Conservation (phyloP, 1,284 basidiomycete genomes). For the Cutaneotrichosporon mucoides region DNA sequence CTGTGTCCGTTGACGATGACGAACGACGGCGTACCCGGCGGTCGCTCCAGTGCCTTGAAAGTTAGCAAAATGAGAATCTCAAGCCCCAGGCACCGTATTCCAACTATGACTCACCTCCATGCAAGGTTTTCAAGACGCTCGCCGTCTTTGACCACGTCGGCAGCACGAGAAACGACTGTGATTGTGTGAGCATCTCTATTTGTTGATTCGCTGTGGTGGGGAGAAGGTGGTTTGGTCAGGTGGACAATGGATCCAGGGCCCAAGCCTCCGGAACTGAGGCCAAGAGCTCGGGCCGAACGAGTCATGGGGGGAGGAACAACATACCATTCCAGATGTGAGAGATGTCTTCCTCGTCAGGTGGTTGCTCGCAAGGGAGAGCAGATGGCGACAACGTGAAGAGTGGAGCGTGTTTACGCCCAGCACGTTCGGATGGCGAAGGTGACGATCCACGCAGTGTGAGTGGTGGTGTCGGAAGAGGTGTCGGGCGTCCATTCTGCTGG, state of each 20-base stretch:
- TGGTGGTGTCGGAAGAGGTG: conserved; percentile 7
- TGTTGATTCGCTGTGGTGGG: neutral
- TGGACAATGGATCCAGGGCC: neutral
- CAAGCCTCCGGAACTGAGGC: neutral
- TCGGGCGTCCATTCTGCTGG: neutral
- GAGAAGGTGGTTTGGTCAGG: neutral
- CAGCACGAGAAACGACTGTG: conserved; percentile 40
- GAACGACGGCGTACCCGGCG: conserved; percentile 22
- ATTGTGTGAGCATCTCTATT: neutral
- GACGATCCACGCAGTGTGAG: conserved; percentile 6
- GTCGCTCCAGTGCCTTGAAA: conserved; percentile 32
- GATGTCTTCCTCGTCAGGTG: conserved; percentile 16
- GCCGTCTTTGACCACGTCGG: conserved; percentile 46
- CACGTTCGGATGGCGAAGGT: conserved; percentile 2
- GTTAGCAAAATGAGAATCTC: conserved; percentile 9
- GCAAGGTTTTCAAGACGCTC: conserved; percentile 44
- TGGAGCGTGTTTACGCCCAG: neutral
- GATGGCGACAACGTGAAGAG: conserved; percentile 12
- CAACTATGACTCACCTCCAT: conserved; percentile 31
- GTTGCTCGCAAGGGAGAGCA: neutral
- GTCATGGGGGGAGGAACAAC: neutral
- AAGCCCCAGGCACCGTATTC: neutral
- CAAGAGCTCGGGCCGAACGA: neutral
- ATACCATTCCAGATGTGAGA: conserved; percentile 20
- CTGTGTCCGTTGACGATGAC: conserved; percentile 28